phyloP scores from a whole-genome alignment of 768 basidiomycete species.

The Hericium erinaceus region DNA sequence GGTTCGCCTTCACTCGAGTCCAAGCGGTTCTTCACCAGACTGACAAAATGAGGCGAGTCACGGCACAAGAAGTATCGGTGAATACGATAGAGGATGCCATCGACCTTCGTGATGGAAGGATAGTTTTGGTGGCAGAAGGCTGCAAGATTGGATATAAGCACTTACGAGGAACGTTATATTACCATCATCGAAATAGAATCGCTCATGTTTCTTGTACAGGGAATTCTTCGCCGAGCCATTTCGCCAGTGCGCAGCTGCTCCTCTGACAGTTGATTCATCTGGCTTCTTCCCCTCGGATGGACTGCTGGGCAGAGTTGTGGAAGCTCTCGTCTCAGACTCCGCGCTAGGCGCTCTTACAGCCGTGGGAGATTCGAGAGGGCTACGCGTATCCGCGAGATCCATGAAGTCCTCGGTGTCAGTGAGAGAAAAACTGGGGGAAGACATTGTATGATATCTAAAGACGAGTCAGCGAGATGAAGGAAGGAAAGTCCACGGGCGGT shows the following conservation, averaged over 20 bases:
- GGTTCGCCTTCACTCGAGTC: not conserved
- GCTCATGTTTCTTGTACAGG: constrained; percentile 1
- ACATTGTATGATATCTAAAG: not conserved
- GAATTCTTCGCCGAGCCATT: not conserved
- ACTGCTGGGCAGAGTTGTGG: too few species aligned
- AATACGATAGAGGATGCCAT: constrained; percentile 6
- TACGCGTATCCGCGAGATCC: not conserved
- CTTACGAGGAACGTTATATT: constrained; percentile 11
- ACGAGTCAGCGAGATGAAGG: too few species aligned
- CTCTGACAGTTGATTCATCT: too few species aligned
- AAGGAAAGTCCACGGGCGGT: too few species aligned
- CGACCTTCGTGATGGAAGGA: not conserved
- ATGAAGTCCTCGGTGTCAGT: not conserved
- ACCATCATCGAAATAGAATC: constrained; percentile 9
- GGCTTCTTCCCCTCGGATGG: too few species aligned
- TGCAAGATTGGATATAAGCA: not conserved
- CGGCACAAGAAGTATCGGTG: constrained; percentile 13
- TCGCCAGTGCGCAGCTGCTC: not conserved
- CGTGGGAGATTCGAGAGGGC: too few species aligned
- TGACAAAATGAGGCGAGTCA: constrained; percentile 9
- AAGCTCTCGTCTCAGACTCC: too few species aligned
- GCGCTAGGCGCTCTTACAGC: too few species aligned
- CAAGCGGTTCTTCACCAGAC: not conserved
- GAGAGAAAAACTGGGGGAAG: not conserved
- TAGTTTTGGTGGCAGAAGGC: not conserved